phyloP scores from a whole-genome alignment of 2,329 filamentous ascomycete species.

The Exophiala phaeomuriformis region DNA sequence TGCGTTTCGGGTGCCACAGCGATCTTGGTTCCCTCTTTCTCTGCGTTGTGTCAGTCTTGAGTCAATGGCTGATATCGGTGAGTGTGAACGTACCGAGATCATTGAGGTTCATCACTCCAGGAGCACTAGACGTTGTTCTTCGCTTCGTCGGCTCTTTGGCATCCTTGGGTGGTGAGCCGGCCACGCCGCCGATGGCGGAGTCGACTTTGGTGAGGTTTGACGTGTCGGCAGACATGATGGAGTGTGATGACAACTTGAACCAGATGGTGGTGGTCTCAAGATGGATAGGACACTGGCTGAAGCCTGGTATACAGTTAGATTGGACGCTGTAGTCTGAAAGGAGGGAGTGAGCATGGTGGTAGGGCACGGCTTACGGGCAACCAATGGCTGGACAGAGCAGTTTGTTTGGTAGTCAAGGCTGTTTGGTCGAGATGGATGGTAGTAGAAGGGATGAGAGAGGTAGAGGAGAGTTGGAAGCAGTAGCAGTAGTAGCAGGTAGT shows the following conservation, averaged over 20 bases:
- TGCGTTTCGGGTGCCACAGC: conserved; percentile 75
- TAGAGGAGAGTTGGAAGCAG: conserved; percentile 1
- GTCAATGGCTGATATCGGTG: background rate
- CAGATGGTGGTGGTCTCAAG: background rate
- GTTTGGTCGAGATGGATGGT: conserved; percentile 3
- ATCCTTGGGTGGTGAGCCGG: conserved; percentile 58
- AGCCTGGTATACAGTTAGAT: background rate
- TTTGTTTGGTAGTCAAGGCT: conserved; percentile 6
- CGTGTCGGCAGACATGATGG: conserved; percentile 26
- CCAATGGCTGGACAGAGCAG: conserved; percentile 10
- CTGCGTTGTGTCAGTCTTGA: conserved; percentile 39
- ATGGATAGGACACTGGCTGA: background rate
- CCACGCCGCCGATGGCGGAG: conserved; percentile 76
- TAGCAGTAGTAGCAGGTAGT: background rate
- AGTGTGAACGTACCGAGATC: conserved; percentile 66
- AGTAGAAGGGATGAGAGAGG: background rate
- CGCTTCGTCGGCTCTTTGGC: conserved; percentile 37
- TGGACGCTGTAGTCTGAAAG: background rate
- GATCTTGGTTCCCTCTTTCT: conserved; percentile 64
- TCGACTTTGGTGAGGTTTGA: conserved; percentile 64
- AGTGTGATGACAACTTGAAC: background rate
- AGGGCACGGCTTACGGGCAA: conserved; percentile 10
- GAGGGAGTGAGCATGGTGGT: conserved; percentile 1
- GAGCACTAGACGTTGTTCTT: conserved; percentile 64
- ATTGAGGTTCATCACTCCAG: conserved; percentile 72